phyloP scores from a whole-genome alignment of 129 eudicot genomes.

The Flaveria linearis region DNA sequence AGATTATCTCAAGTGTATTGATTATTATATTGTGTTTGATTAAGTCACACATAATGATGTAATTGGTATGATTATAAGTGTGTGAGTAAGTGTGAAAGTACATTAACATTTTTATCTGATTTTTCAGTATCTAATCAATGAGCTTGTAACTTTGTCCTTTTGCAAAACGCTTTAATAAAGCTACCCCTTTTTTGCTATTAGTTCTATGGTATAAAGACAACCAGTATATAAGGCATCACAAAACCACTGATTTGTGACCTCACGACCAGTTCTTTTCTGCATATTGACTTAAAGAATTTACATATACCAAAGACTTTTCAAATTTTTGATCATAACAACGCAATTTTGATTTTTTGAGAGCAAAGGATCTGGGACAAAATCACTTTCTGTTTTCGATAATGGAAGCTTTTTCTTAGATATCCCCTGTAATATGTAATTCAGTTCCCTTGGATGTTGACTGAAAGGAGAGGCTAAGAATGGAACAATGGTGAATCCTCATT shows the following conservation, averaged over 20 bases:
- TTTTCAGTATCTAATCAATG: neutral
- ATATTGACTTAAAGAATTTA: neutral
- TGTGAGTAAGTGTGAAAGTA: neutral
- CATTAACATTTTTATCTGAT: no score
- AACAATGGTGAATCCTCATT: conserved; percentile 10
- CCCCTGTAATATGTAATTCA: neutral
- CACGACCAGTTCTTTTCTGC: neutral
- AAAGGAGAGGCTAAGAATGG: conserved; percentile 8
- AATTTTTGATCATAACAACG: neutral
- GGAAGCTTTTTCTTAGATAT: neutral
- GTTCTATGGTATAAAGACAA: neutral
- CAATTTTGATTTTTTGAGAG: neutral
- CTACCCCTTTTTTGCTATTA: neutral
- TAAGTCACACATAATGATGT: neutral
- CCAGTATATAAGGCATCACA: neutral
- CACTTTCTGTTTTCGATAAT: neutral
- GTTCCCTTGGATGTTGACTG: neutral
- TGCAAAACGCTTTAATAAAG: neutral
- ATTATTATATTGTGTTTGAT: neutral
- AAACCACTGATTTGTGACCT: neutral
- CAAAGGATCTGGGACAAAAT: neutral
- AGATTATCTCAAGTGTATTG: neutral
- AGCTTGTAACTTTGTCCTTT: neutral
- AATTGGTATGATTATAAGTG: neutral
- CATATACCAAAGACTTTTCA: neutral